Base-by-base conservation (phyloP, 768 basidiomycete genomes). In the Rhodotorula diobovata region DNA sequence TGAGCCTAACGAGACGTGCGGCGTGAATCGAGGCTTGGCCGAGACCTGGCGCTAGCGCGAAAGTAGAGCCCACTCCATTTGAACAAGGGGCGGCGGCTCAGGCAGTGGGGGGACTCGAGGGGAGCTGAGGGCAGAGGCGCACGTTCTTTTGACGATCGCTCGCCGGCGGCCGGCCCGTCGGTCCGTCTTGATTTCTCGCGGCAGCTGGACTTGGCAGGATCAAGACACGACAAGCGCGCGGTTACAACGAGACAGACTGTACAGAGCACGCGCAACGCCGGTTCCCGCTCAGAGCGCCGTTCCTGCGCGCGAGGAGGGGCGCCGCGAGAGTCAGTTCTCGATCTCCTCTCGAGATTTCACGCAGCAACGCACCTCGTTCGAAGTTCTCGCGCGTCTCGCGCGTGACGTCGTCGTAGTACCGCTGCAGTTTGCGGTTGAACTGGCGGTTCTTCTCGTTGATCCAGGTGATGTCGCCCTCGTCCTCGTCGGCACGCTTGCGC, bases 331-430 rank as follows among this genome's bases (percentile, higher is more conserved):
- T n/a, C 51, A 53, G 51, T 37, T 18, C 2, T 35, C 56, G 21
- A 32, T 35, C 37, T 20, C 21, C 25, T 21, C 56, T 48, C 43
- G 20, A 30, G n/a, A 9, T 8, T 20, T 1, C 23, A 11, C 20
- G 37, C 10, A 7, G 25, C 5, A 43, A 93, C 15, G 94, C 95
- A 63, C 95, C 95, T 74, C 95, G 89, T 80, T 99, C 95, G 84
- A 98, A 98, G 81, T 93, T 97, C 34, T 91, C 93, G 60, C 93
- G 88, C 74, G 97, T 97, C 80, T 97, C 94, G 54, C 90, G 82
- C 2, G 96, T 99, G 79, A 97, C 96, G 83, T 93, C 93, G 86
- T 97, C 96, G 85, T 96, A 98, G 58, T 96, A 93, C 73, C 92
- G 87, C 81, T 97, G 94, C 81, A 90, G 89, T 81, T 98, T 92